Percentiles rank a stretch among this genome's conserved stretches.
Conservation (phyloP, 2,329 filamentous ascomycete species). For the Polytolypa hystricis region DNA sequence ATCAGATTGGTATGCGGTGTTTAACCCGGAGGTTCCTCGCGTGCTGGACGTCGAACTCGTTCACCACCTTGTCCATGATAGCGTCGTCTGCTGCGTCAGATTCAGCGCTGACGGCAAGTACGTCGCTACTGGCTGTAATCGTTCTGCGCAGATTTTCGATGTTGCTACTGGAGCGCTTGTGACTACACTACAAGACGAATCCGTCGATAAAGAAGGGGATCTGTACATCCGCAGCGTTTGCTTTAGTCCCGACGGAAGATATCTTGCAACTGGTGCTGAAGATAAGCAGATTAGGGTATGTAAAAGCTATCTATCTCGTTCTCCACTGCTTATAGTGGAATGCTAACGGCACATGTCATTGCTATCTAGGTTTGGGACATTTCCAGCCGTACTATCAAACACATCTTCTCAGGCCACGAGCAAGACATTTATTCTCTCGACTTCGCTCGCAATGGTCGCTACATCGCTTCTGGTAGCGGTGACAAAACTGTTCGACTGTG, state of each 20-base stretch:
- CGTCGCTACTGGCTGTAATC: constrained; percentile 92
- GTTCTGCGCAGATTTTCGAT: constrained; percentile 98
- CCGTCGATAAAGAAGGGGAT: constrained; percentile 76
- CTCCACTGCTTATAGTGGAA: neutral
- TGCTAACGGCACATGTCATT: too few species aligned
- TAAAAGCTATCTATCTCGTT: constrained; percentile 12
- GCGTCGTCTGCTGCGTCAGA: constrained; percentile 93
- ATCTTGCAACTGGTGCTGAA: constrained; percentile 88
- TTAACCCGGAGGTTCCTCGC: constrained; percentile 84
- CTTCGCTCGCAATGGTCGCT: constrained; percentile 84
- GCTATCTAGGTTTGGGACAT: constrained; percentile 82
- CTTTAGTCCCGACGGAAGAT: constrained; percentile 93
- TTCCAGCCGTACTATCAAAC: constrained; percentile 66
- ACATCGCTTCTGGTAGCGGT: constrained; percentile 90
- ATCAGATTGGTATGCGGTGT: constrained; percentile 90
- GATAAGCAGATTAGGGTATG: constrained; percentile 91
- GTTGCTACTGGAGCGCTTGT: constrained; percentile 78
- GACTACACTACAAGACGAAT: constrained; percentile 80
- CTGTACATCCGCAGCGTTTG: constrained; percentile 96
- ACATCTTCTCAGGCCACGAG: constrained; percentile 92
- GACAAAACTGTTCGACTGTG: constrained; percentile 91
- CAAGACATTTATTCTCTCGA: constrained; percentile 97
- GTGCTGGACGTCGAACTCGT: constrained; percentile 87
- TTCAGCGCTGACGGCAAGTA: constrained; percentile 95
- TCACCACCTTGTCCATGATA: constrained; percentile 86